phyloP scores from a whole-genome alignment of 352 stramenopile species.

The Pythium folliculosum region DNA sequence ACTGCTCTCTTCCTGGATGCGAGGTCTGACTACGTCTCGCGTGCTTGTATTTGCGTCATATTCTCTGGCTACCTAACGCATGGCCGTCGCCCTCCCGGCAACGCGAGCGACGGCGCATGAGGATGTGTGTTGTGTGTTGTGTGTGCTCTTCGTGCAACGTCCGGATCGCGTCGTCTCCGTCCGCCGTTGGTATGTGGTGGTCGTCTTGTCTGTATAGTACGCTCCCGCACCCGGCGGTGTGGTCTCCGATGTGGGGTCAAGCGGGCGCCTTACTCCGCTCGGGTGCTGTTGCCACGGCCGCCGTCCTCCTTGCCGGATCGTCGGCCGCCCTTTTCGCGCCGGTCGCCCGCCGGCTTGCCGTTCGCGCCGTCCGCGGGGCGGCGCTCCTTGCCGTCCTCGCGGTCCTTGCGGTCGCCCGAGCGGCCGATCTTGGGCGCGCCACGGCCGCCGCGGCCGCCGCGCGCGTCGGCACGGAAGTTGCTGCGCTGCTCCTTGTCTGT shows the following conservation, averaged over 20 bases:
- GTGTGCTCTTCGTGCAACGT: slow-evolving; percentile 28
- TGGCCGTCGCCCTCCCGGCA: not conserved
- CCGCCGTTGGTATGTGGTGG: slow-evolving; percentile 1
- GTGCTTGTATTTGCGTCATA: slow-evolving; percentile 25
- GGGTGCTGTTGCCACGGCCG: slow-evolving; percentile 35
- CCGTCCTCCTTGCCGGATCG: slow-evolving; percentile 69
- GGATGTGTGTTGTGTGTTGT: slow-evolving; percentile 5
- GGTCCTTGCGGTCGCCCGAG: slow-evolving; percentile 63
- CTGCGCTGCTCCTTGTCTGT: slow-evolving; percentile 45
- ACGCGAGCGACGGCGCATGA: not conserved
- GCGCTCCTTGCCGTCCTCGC: slow-evolving; percentile 56
- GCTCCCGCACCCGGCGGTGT: slow-evolving; percentile 1
- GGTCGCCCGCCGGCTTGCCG: slow-evolving; percentile 36
- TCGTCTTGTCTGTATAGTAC: slow-evolving; percentile 32
- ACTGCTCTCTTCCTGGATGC: slow-evolving; percentile 25
- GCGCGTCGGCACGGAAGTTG: slow-evolving; percentile 53
- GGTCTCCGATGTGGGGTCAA: not conserved
- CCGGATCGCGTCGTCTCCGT: slow-evolving; percentile 33
- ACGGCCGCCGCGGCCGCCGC: slow-evolving; percentile 51
- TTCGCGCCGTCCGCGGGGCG: slow-evolving; percentile 20
- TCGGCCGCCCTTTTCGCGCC: slow-evolving; percentile 65
- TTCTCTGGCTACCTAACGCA: slow-evolving; percentile 30
- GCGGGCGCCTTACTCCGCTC: slow-evolving; percentile 46
- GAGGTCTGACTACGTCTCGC: slow-evolving; percentile 18
- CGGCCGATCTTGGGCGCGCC: slow-evolving; percentile 48